Conservation (phyloP, 2,329 filamentous ascomycete species). For the Metarhizium humberi region DNA sequence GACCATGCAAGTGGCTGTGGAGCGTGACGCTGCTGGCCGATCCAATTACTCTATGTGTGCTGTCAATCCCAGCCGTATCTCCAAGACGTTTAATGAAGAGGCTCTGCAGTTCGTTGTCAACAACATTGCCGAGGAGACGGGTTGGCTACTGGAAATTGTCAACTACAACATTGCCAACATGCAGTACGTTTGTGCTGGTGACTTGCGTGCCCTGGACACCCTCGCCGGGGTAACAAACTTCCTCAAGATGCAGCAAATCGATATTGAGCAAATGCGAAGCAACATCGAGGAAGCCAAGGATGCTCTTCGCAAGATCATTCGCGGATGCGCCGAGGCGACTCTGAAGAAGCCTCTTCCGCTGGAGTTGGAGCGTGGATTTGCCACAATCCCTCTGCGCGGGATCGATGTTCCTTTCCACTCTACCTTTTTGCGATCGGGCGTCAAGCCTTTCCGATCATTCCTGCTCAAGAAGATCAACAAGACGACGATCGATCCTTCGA, state of each 20-base stretch:
- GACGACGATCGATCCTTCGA: constrained; percentile 94
- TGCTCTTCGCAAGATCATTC: constrained; percentile 84
- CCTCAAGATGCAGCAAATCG: constrained; percentile 92
- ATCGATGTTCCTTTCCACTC: constrained; percentile 99
- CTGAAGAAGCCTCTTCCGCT: constrained; percentile 81
- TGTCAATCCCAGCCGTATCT: constrained; percentile 96
- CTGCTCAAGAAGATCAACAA: constrained; percentile 99
- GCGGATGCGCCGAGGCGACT: constrained; percentile 77
- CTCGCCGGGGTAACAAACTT: constrained; percentile 82
- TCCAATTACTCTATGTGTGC: constrained; percentile 99
- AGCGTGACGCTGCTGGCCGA: constrained; percentile 83
- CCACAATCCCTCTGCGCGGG: constrained; percentile 90
- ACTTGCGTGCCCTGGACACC: constrained; percentile 62
- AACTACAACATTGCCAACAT: constrained; percentile 82
- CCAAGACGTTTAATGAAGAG: constrained; percentile 97
- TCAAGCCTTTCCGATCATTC: constrained; percentile 98
- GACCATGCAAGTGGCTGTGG: constrained; percentile 98
- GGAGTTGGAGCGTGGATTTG: constrained; percentile 87
- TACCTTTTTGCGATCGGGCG: constrained; percentile 92
- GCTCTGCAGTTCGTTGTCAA: constrained; percentile 94
- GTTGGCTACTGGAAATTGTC: constrained; percentile 97
- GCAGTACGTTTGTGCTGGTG: constrained; percentile 66
- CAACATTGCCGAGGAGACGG: constrained; percentile 87
- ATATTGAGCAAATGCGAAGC: constrained; percentile 87
- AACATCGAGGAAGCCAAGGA: constrained; percentile 86